Base-by-base conservation (phyloP, 768 basidiomycete species). In the Tulasnella sp. region DNA sequence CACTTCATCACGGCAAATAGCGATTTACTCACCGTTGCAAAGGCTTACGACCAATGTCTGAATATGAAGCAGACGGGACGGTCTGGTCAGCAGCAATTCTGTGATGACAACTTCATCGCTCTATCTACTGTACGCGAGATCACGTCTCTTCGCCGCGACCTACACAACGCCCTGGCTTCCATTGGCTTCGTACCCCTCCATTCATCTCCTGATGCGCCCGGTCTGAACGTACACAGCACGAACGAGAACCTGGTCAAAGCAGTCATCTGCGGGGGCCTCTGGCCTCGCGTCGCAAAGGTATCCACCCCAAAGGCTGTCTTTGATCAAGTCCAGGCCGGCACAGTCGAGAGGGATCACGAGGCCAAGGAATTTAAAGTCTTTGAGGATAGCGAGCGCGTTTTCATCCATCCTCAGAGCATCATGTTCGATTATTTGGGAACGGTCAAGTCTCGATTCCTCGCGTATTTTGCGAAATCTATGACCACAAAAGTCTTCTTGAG, bases 21-120 rank as follows among this genome's bases (percentile, higher is more conserved):
- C 62, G 93, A 97, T 67, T 75, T 96, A 1, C 73, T 96, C 49
- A 92, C 92, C 0, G 88, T 91, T 62, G 75, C 82, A 15, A 75
- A 79, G 46, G 91, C 89, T 0, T 93, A 85, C 66, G 75, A 85
- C 43, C 78, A 82, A 62, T 85, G 79, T 61, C 65, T 75, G 55
- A 70, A 74, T 54, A 68, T 85, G 48, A 75, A 76, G 17, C 66
- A 72, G 0, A 75, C 78, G n/a, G 76, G 77, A 4, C 77, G 79
- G 53, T 71, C 79, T 1, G 73, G 75, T 0, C 70, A 84, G 29
- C 73, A 76, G 45, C 65, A 67, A 19, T 93, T 90, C 67, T 89
- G 85, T 67, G 84, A 53, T 12, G 65, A 92, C 87, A 87, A 91
- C 68, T 96, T 88, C 70, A 89, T 97, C 63, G 90, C 86, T 3